Conservation (phyloP, 2,329 filamentous ascomycete species). For the Neophaeococcomyces aloes region DNA sequence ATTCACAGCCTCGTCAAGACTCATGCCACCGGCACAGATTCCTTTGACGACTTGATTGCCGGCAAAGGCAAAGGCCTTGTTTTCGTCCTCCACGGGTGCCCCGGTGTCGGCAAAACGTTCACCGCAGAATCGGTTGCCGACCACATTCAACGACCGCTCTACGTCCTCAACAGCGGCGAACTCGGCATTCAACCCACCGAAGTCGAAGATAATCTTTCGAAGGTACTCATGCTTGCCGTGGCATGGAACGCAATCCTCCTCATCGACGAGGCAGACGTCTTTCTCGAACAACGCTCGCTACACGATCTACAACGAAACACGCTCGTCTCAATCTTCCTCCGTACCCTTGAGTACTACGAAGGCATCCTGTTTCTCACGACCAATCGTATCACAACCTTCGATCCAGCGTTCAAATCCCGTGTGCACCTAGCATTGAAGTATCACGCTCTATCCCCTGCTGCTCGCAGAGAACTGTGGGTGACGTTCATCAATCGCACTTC, state of each 20-base stretch:
- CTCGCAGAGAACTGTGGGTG: constrained; percentile 14
- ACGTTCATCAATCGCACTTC: constrained; percentile 12
- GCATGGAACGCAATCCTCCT: constrained; percentile 44
- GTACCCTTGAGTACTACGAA: constrained; percentile 23
- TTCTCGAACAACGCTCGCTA: constrained; percentile 30
- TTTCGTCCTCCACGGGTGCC: constrained; percentile 38
- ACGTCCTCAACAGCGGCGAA: constrained; percentile 41
- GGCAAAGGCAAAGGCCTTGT: constrained; percentile 46
- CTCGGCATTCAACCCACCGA: constrained; percentile 34
- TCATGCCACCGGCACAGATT: constrained; percentile 29
- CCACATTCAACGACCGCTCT: constrained; percentile 41
- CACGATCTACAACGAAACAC: constrained; percentile 37
- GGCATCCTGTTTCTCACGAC: constrained; percentile 27
- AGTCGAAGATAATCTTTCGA: constrained; percentile 35
- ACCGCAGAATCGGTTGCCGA: constrained; percentile 43
- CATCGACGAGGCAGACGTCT: constrained; percentile 40
- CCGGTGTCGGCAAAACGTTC: constrained; percentile 46
- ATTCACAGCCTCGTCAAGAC: constrained; percentile 38
- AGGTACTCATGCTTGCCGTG: constrained; percentile 37
- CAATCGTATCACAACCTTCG: constrained; percentile 25
- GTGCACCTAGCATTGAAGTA: constrained; percentile 39
- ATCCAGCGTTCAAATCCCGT: constrained; percentile 29
- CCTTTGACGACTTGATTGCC: constrained; percentile 42
- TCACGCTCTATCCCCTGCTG: constrained; percentile 26
- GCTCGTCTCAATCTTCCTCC: constrained; percentile 30